phyloP scores from a whole-genome alignment of 163 green algal genomes.

The Prototheca cutis region DNA sequence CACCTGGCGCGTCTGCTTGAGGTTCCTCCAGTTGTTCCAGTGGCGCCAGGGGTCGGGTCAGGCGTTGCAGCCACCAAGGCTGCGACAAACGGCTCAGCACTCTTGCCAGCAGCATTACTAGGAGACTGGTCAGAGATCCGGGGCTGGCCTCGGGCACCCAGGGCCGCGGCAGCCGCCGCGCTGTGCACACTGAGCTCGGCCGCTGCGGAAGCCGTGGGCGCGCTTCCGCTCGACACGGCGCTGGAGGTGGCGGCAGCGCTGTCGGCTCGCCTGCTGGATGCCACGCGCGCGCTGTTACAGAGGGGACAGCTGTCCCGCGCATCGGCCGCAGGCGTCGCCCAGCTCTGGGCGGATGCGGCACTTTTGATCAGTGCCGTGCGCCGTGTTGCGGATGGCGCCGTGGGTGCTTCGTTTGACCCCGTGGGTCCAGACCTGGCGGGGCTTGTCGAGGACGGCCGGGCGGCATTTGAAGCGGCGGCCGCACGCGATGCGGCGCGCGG shows the following conservation, averaged over 20 bases:
- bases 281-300: neutral
- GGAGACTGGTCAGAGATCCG: too few species aligned
- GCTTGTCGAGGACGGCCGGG: too few species aligned
- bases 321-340: neutral
- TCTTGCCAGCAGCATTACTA: too few species aligned
- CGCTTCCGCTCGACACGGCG: neutral
- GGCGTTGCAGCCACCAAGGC: neutral
- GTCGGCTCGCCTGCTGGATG: neutral
- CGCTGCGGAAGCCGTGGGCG: neutral
- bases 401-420: too few species aligned
- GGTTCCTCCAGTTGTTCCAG: too few species aligned
- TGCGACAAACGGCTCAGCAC: too few species aligned
- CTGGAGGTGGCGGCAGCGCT: neutral
- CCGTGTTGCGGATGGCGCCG: too few species aligned
- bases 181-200: neutral
- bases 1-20: neutral
- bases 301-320: too few species aligned
- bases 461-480: too few species aligned
- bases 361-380: neutral
- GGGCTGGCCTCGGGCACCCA: too few species aligned
- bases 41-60: neutral
- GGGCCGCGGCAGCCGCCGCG: neutral
- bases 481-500: too few species aligned
- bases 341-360: neutral
- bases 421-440: too few species aligned